Percentiles rank a stretch among this genome's conserved stretches.
Conservation (phyloP, 306 rosid genomes). For the Quercus engelmannii region DNA sequence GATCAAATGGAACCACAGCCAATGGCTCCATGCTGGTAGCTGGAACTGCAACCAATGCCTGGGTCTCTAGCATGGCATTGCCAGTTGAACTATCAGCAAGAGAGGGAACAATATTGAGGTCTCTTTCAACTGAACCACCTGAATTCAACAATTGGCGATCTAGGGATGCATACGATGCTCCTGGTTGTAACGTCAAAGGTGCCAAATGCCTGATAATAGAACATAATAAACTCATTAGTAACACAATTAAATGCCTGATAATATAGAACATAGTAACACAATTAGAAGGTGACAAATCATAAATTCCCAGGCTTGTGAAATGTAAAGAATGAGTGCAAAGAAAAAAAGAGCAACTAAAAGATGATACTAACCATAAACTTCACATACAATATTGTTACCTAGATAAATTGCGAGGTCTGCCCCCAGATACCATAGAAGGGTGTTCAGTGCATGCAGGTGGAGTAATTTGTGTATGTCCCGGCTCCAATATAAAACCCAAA, state of each 20-base stretch:
- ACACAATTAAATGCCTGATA: conserved; percentile 36
- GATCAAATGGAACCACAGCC: conserved; percentile 53
- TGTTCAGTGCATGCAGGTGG: conserved; percentile 31
- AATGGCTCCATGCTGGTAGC: conserved; percentile 52
- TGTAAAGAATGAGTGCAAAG: not conserved
- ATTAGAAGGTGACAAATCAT: conserved; percentile 4
- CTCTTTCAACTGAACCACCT: conserved; percentile 43
- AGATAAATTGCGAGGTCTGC: conserved; percentile 27
- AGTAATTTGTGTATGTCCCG: conserved; percentile 36
- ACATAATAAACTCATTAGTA: not conserved
- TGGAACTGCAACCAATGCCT: conserved; percentile 57
- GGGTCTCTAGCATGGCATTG: conserved; percentile 44
- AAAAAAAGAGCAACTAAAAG: not conserved
- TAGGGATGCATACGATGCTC: conserved; percentile 37
- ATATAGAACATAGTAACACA: conserved; percentile 16
- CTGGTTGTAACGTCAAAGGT: conserved; percentile 39
- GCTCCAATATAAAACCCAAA: conserved; percentile 74
- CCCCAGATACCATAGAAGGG: conserved; percentile 30
- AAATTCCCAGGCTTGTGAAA: not conserved
- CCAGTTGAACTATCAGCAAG: conserved; percentile 34
- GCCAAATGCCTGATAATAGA: conserved; percentile 44
- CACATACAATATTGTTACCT: conserved; percentile 33
- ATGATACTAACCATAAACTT: not conserved
- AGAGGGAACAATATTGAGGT: conserved; percentile 31
- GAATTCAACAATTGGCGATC: conserved; percentile 33